These are phyloP conservation scores for Apiospora phragmitis DNA, from an alignment of 2,329 filamentous ascomycete species.

Conservation along the genomic window DNA sequence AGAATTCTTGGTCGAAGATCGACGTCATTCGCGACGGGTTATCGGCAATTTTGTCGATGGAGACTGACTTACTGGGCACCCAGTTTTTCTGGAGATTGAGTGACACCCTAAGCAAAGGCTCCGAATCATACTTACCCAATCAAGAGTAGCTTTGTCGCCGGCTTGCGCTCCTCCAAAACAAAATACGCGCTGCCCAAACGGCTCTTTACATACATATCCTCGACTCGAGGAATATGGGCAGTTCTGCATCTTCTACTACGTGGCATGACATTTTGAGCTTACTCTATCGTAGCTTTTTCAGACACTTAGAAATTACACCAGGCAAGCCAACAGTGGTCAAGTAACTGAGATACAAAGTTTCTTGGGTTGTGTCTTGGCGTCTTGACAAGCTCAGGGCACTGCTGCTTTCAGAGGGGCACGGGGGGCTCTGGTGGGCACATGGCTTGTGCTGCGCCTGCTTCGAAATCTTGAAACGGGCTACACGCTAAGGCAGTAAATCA, in stretches of 20 bases:
- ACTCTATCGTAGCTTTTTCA: not conserved
- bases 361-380: not conserved
- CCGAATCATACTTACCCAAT: slow-evolving; percentile 3
- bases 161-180: not conserved
- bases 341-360: not conserved
- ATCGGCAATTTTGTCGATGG: not conserved
- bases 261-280: not conserved
- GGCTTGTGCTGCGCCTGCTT: slow-evolving; percentile 11
- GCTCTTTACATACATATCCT: not conserved
- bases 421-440: slow-evolving; percentile 4
- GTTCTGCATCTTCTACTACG: not conserved
- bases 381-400: not conserved
- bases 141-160: not conserved
- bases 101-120: not conserved
- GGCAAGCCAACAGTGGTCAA: not conserved
- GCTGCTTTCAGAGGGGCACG: not conserved
- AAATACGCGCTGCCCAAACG: not conserved
- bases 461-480: slow-evolving; percentile 6
- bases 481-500: not conserved
- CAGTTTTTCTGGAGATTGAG: slow-evolving; percentile 1
- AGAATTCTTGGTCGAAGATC: not conserved
- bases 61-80: not conserved
- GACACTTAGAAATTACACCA: not conserved
- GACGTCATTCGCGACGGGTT: not conserved
- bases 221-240: not conserved